Base-by-base conservation (phyloP, 768 basidiomycete genomes). In the Strobilomyces dryophilus region DNA sequence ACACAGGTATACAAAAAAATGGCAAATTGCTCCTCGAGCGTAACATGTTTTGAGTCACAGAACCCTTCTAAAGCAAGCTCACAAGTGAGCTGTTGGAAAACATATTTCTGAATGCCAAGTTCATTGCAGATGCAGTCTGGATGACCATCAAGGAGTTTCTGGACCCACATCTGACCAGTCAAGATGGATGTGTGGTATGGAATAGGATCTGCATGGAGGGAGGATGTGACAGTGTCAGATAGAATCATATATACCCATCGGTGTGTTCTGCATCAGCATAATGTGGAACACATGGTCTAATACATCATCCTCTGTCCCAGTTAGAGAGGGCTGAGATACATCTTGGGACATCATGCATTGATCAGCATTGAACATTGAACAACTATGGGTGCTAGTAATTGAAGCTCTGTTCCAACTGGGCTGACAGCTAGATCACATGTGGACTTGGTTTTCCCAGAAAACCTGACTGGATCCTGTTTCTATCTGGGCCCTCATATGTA, bases 111-210 rank as follows among this genome's bases (percentile, higher is more conserved):
- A 15, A 55, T 9, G 0, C 49, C 49, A 2, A 55, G 39, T 18
- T 55, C 34, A 9, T 18, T 35, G 26, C 4, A 3, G 15, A 55
- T 55, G 14, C 1, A 9, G n/a, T 55, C 45, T 1, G 34, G 49
- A 10, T 55, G 54, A 11, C 49, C 49, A 55, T 29, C 10, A 3
- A 55, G 2, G 0, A 55, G 49, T 26, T 55, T 45, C 18, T n/a
- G 32, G 7, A 52, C 40, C 49, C 54, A 55, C 45, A 41, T 45
- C 5, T 41, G 8, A 2, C 48, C 37, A 20, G 53, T 45, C 3
- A 54, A 21, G 1, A 54, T 37, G 0, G 47, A 53, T 2, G 27
- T 49, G 1, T 49, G 42, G 17, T 54, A 54, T 14, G 31, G 50
- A 17, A 51, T 37, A 1, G 29, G 20, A 27, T 31, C 29, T 14